Conservation (phyloP, 179 eudicot species). For the Nepenthes alata region DNA sequence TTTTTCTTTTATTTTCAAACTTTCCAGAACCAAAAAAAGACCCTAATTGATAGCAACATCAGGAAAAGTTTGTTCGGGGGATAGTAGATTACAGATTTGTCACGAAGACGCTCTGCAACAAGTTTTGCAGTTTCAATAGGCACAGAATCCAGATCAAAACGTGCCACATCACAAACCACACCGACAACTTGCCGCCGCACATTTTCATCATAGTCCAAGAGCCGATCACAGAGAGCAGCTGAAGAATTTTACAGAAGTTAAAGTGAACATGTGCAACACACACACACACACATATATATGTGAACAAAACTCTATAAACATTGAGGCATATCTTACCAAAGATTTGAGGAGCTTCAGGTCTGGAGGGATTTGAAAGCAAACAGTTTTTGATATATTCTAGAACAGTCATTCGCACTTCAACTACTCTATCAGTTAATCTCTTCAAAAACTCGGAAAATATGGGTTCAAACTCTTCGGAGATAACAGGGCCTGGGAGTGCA, state of each 20-base stretch:
- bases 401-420: conserved; percentile 79
- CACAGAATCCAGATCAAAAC: conserved; percentile 51
- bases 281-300: neutral
- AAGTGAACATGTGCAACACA: conserved; percentile 7
- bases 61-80: conserved; percentile 2
- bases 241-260: conserved; percentile 24
- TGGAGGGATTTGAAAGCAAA: conserved; percentile 63
- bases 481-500: conserved; percentile 60
- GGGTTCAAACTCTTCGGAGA: conserved; percentile 64
- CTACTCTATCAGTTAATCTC: conserved; percentile 82
- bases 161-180: conserved; percentile 77
- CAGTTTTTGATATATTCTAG: conserved; percentile 72
- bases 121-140: conserved; percentile 67
- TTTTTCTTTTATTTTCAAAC: too few species aligned
- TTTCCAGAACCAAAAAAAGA: too few species aligned
- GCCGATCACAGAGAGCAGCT: conserved; percentile 89
- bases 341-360: conserved; percentile 75
- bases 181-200: conserved; percentile 89
- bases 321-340: conserved; percentile 35
- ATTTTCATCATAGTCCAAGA: conserved; percentile 93
- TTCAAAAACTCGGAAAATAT: conserved; percentile 77
- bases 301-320: too few species aligned
- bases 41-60: neutral
- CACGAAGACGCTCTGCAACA: conserved; percentile 90
- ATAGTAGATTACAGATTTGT: conserved; percentile 59